Percentiles rank a stretch among this genome's conserved stretches.
Conservation (phyloP, 2,329 filamentous ascomycete species). For the Amphichorda felina region DNA sequence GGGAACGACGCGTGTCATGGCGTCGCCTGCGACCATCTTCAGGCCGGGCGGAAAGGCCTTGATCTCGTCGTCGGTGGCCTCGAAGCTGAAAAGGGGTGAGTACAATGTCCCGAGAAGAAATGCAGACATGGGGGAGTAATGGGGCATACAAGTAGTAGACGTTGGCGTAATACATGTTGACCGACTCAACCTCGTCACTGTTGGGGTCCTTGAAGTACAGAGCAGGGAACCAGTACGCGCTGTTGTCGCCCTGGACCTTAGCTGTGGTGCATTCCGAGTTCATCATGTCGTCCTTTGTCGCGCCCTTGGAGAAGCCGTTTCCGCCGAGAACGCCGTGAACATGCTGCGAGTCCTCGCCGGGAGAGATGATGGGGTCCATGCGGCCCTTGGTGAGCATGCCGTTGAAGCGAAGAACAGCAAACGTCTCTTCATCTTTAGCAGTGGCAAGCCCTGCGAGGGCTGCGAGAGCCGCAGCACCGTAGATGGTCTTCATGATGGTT, state of each 20-base stretch:
- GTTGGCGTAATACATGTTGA: slow-evolving; percentile 61
- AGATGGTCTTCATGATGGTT: slow-evolving; percentile 22
- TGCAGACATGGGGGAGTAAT: too few species aligned
- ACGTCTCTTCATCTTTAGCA: slow-evolving; percentile 37
- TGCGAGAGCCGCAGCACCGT: slow-evolving; percentile 18
- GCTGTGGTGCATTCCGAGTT: slow-evolving; percentile 61
- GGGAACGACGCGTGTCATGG: slow-evolving; percentile 45
- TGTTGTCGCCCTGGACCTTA: slow-evolving; percentile 54
- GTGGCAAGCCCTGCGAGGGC: slow-evolving; percentile 26
- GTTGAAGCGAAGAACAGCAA: slow-evolving; percentile 61
- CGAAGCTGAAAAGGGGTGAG: too few species aligned
- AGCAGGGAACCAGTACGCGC: slow-evolving; percentile 66
- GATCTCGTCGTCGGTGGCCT: slow-evolving; percentile 51
- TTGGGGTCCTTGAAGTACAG: slow-evolving; percentile 56
- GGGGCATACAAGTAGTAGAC: slow-evolving; percentile 78
- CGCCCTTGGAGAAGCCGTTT: slow-evolving; percentile 51
- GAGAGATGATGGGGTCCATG: slow-evolving; percentile 56
- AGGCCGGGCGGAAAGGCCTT: slow-evolving; percentile 59
- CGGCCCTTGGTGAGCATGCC: slow-evolving; percentile 51
- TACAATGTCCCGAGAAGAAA: too few species aligned
- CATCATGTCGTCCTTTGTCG: slow-evolving; percentile 46
- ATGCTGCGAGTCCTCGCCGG: slow-evolving; percentile 46
- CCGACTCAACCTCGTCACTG: slow-evolving; percentile 51
- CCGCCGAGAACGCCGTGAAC: slow-evolving; percentile 62
- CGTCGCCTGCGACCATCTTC: slow-evolving; percentile 58